phyloP scores from a whole-genome alignment of 768 basidiomycete genomes.

The Leccinum truebloodii region DNA sequence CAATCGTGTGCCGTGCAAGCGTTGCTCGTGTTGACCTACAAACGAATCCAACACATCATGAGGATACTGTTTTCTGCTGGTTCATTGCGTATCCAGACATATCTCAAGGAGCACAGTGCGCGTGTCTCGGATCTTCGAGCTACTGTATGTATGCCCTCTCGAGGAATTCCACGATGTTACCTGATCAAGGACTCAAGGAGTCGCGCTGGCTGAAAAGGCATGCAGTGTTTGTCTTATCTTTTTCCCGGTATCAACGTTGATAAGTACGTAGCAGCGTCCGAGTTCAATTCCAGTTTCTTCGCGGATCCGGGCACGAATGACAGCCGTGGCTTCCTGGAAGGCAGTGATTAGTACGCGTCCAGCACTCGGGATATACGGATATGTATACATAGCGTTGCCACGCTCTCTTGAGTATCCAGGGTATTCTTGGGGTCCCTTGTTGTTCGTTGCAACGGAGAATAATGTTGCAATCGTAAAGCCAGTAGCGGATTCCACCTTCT shows the following conservation, averaged over 20 bases:
- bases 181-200: conserved; percentile 16
- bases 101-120: conserved; percentile 14
- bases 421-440: conserved; percentile 14
- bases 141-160: conserved; percentile 8
- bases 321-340: too few relatives aligned
- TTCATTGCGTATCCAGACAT: too few relatives aligned
- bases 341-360: too few relatives aligned
- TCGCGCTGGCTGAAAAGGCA: conserved; percentile 21
- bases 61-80: neutral
- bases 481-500: conserved; percentile 20
- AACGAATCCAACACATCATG: neutral
- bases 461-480: conserved; percentile 12
- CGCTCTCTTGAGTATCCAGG: neutral
- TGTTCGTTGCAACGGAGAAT: conserved; percentile 15
- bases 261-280: conserved; percentile 11
- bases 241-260: neutral
- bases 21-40: neutral
- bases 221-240: neutral
- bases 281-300: conserved; percentile 37
- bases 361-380: too few relatives aligned
- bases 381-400: conserved; percentile 2
- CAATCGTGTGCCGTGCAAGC: neutral
- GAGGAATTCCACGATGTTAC: conserved; percentile 12
- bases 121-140: conserved; percentile 2
- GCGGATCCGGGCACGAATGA: conserved; percentile 10